Conservation (phyloP, 768 basidiomycete genomes). For the Suillus occidentalis region DNA sequence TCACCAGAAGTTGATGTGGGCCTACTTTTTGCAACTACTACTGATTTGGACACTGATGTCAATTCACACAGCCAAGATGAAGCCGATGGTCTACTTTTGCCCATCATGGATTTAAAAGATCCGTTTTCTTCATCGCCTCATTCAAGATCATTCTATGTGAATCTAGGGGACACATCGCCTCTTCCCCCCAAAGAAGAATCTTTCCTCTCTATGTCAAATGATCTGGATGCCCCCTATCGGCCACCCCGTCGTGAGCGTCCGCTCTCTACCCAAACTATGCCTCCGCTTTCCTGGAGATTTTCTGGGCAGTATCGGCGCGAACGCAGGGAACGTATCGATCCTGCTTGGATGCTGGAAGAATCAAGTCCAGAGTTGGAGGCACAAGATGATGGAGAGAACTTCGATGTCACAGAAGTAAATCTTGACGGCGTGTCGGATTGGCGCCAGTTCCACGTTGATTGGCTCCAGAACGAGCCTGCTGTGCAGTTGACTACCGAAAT, state of each 20-base stretch:
- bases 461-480: slow-evolving; percentile 24
- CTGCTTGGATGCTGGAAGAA: slow-evolving; percentile 43
- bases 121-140: slow-evolving; percentile 41
- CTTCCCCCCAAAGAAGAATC: slow-evolving; percentile 37
- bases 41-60: not conserved
- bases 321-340: slow-evolving; percentile 33
- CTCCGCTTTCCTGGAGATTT: slow-evolving; percentile 34
- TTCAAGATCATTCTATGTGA: slow-evolving; percentile 47
- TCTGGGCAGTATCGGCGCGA: slow-evolving; percentile 30
- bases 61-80: slow-evolving; percentile 10
- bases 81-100: slow-evolving; percentile 1
- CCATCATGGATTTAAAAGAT: slow-evolving; percentile 29
- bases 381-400: slow-evolving; percentile 33
- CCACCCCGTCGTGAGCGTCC: slow-evolving; percentile 29
- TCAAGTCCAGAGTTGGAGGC: slow-evolving; percentile 27
- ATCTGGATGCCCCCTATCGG: slow-evolving; percentile 22
- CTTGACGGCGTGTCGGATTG: slow-evolving; percentile 38
- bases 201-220: slow-evolving; percentile 42
- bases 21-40: not conserved
- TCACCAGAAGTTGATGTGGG: slow-evolving; percentile 17
- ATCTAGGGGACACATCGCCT: slow-evolving; percentile 32
- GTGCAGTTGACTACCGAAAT: slow-evolving; percentile 6
- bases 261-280: slow-evolving; percentile 32
- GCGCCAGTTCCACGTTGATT: slow-evolving; percentile 56
- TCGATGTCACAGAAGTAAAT: slow-evolving; percentile 25